phyloP scores from a whole-genome alignment of 805 yeast genomes.

The Zygosaccharomyces siamensis region DNA sequence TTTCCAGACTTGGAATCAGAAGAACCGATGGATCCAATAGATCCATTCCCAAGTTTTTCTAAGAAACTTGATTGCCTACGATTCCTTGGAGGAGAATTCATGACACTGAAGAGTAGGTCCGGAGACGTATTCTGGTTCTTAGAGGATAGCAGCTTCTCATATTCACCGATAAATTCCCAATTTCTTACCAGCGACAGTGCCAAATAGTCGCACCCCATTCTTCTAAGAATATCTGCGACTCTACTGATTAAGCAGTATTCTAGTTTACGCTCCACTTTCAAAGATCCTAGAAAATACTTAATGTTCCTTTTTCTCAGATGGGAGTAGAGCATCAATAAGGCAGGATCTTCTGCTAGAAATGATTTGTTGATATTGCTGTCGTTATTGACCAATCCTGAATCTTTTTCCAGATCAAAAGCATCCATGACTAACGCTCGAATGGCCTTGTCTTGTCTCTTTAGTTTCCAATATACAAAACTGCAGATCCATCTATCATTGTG shows the following conservation, averaged over 20 bases:
- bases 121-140: neutral
- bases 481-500: conserved; percentile 76
- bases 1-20: neutral
- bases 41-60: conserved; percentile 24
- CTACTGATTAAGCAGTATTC: conserved; percentile 63
- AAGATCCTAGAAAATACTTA: conserved; percentile 47
- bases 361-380: conserved; percentile 37
- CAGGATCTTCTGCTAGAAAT: conserved; percentile 75
- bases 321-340: conserved; percentile 59
- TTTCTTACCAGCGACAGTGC: conserved; percentile 56
- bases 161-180: conserved; percentile 55
- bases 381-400: conserved; percentile 28
- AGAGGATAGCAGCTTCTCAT: conserved; percentile 3
- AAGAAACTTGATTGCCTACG: conserved; percentile 28
- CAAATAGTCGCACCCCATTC: conserved; percentile 90
- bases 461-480: conserved; percentile 75
- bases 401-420: conserved; percentile 39
- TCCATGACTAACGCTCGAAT: conserved; percentile 62
- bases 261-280: conserved; percentile 36
- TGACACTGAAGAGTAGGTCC: conserved; percentile 10
- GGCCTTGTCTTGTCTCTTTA: conserved; percentile 45
- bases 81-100: conserved; percentile 22
- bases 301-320: conserved; percentile 51
- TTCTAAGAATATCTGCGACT: conserved; percentile 60
- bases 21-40: neutral